These are phyloP conservation scores for Neophaeococcomyces mojaviensis DNA, from an alignment of 2,329 filamentous ascomycete genomes.

Conservation along the genomic window DNA sequence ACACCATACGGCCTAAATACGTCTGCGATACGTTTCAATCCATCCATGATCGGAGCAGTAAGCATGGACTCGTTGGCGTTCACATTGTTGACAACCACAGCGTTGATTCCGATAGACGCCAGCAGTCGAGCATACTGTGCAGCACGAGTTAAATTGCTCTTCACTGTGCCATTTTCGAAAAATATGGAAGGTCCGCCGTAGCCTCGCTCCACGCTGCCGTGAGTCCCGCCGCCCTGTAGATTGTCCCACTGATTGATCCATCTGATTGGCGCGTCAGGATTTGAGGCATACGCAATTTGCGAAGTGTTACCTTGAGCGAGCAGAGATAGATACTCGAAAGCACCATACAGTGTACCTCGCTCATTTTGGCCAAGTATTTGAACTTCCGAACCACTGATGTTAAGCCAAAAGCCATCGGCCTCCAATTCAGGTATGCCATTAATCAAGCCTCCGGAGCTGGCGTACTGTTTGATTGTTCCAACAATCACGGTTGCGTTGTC, in stretches of 20 bases:
- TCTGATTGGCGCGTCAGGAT: slow-evolving; percentile 54
- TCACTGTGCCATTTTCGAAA: slow-evolving; percentile 50
- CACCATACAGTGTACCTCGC: slow-evolving; percentile 60
- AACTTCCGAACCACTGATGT: slow-evolving; percentile 27
- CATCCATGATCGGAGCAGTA: slow-evolving; percentile 50
- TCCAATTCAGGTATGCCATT: slow-evolving; percentile 24
- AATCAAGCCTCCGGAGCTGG: slow-evolving; percentile 18
- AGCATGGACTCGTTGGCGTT: slow-evolving; percentile 58
- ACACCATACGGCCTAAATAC: slow-evolving; percentile 61
- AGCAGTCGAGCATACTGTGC: slow-evolving; percentile 58
- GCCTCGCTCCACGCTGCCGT: slow-evolving; percentile 57
- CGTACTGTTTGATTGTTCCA: slow-evolving; percentile 28
- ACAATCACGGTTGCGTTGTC: slow-evolving; percentile 22
- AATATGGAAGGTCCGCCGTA: slow-evolving; percentile 64
- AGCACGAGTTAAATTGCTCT: slow-evolving; percentile 53
- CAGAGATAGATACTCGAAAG: slow-evolving; percentile 60
- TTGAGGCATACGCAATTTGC: slow-evolving; percentile 42
- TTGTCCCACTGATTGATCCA: slow-evolving; percentile 73
- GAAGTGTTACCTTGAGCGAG: slow-evolving; percentile 54
- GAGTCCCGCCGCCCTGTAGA: slow-evolving; percentile 39
- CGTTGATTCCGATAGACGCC: slow-evolving; percentile 60
- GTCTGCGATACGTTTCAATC: slow-evolving; percentile 56
- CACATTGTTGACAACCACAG: slow-evolving; percentile 62
- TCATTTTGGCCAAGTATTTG: slow-evolving; percentile 59
- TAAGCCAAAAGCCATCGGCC: slow-evolving; percentile 53